Base-by-base conservation (phyloP, 1,284 basidiomycete genomes). In the Tilletia indica region DNA sequence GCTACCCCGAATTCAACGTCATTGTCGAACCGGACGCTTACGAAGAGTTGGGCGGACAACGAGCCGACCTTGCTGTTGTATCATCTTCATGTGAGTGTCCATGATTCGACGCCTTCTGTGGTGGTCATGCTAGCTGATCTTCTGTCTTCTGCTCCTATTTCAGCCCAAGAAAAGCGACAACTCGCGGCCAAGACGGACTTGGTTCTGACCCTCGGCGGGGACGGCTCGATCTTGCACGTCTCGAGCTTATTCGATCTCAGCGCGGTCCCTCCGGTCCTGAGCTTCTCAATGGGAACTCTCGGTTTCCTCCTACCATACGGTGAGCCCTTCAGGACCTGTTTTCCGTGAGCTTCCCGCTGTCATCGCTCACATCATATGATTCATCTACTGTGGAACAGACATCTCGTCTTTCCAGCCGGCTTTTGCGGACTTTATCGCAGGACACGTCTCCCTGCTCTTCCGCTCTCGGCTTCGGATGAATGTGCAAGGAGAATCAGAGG, bases 281-380 rank as follows among this genome's bases (percentile, higher is more conserved):
- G 93, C 82, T 97, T 98, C 85, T 94, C 92, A 0, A 93, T 97
- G 92, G 96, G 95, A 6, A 95, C 93, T 0, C 87, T 98, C 0
- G 95, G 95, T 0, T 98, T 98, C 84, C 86, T 98, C 19, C 87
- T 98, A 21, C 95, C 96, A 0, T 97, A 97, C 85, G 92, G 93
- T 93, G 80, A 86, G 93, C 34, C 12, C 34, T 5, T 5, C 19
- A 31, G 14, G 31, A 25, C 21, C 14, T 58, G 12, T 49, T 68
- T 58, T 73, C 56, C 16, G 49, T 67, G 48, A 67, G 2, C 45
- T 3, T 25, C 45, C 56, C 34, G 56, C 80, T 93, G 92, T 92
- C 79, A 91, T 93, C 75, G 91, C 93, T 75, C 90, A 92, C 77
- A 92, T 77, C 61, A 63, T 69, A 11, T 38, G 75, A 25, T 78